Base-by-base conservation (phyloP, 148 eudicot genomes). In the Cornus kousa region DNA sequence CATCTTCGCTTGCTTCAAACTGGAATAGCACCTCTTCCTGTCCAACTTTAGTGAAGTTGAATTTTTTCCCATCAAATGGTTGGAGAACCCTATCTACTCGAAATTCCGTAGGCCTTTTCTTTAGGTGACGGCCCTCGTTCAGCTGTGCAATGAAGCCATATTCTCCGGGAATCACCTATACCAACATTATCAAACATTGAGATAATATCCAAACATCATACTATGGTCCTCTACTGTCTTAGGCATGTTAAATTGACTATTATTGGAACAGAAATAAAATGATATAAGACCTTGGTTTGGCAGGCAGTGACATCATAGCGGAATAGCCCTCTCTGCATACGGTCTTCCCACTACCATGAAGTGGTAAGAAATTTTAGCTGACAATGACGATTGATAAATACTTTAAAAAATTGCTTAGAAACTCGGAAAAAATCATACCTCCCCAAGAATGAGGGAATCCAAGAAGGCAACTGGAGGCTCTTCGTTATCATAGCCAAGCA, bases 221-320 rank as follows among this genome's bases (percentile, higher is more conserved):
- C 33, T 12, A 37, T 5, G 22, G 32, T 2, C 17, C 14, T 3
- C 4, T 50, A 73, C 1, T 3, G 22, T 22, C 7, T 23, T 71
- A 17, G 20, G 14, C 50, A 31, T 8, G 22, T 32, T n/a, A 37
- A 5, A 19, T 22, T 9, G 9, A 37, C n/a, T 14, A 33, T 55
- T 4, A 39, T 28, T 1, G n/a, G 2, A 9, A 74, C n/a, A 33
- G 69, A 22, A 83, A 59, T 75, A 14, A 39, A 67, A n/a, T 37
- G 69, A 62, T 33, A 75, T 37, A 39, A 79, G 9, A 95, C 98
- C 97, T 96, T 96, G 81, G 99, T 96, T 84, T 93, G 89, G 66
- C 99, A 96, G 59, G 95, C 95, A 83, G 99, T 96, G 81, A 96
- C 99, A 85, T 96, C 99, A 81, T 96, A 96, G 74, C 98, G 98